These are phyloP conservation scores for Limnanthes douglasii DNA, from an alignment of 345 rosid species.

Conservation along the genomic window DNA sequence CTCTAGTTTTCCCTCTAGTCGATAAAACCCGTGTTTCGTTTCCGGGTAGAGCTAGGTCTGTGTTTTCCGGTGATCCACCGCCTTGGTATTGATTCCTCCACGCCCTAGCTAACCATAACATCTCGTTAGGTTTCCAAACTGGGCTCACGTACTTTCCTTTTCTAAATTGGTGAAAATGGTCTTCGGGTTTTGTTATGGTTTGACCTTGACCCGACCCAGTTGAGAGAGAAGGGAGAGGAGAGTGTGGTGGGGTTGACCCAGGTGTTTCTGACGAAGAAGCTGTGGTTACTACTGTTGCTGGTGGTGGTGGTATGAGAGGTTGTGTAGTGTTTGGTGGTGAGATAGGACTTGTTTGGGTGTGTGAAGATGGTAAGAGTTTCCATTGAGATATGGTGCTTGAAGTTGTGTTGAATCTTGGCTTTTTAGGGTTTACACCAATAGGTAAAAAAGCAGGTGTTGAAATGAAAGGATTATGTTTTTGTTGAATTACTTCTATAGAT, in stretches of 20 bases:
- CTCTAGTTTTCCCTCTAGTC: constrained; percentile 73
- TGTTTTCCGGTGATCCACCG: constrained; percentile 15
- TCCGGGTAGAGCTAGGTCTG: constrained; percentile 12
- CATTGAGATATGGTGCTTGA: constrained; percentile 37
- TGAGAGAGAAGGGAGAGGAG: constrained; percentile 36
- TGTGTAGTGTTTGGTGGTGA: constrained; percentile 36
- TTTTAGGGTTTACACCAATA: constrained; percentile 33
- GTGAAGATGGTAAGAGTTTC: constrained; percentile 62
- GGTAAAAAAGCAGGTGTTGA: constrained; percentile 24
- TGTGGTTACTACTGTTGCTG: constrained; percentile 16
- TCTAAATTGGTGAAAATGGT: constrained; percentile 49
- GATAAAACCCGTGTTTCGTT: constrained; percentile 14
- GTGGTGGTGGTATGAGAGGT: constrained; percentile 22
- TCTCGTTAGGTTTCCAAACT: constrained; percentile 97
- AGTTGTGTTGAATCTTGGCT: constrained; percentile 39
- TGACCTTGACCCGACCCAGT: constrained; percentile 32
- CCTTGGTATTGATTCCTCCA: constrained; percentile 81
- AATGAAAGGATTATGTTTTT: constrained; percentile 13
- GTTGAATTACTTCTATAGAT: constrained; percentile 19
- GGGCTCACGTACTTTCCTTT: constrained; percentile 97
- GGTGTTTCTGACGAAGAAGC: constrained; percentile 81
- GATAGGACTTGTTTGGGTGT: constrained; percentile 21
- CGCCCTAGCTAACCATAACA: constrained; percentile 92
- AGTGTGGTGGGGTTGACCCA: constrained; percentile 52
- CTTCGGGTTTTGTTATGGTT: constrained; percentile 29